Percentiles rank a stretch among this genome's conserved stretches.
Evolutionary conservation across 176 grass and related monocot species (phyloP).

Genomic region (Chloris gayana): DNA sequence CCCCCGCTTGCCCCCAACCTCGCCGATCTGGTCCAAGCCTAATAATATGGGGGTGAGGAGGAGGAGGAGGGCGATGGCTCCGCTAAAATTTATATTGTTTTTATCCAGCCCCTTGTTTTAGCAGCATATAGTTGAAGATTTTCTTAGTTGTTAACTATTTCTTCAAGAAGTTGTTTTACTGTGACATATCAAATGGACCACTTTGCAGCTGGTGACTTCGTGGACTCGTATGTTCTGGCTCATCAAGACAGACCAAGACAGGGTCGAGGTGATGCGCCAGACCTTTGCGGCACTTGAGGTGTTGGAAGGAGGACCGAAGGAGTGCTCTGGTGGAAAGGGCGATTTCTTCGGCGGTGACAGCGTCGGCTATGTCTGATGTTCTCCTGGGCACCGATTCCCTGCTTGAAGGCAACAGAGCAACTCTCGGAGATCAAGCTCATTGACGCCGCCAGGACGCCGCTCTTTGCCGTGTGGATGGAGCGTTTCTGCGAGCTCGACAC

Average conservation of each 20-base stretch:
- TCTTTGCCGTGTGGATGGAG: conserved; percentile 54
- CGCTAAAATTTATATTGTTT: too few relatives aligned
- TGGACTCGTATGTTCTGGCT: background rate
- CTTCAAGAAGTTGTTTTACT: too few relatives aligned
- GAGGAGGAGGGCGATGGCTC: too few relatives aligned
- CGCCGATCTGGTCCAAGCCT: too few relatives aligned
- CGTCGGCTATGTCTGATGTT: conserved; percentile 60
- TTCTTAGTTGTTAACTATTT: too few relatives aligned
- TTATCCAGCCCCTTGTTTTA: too few relatives aligned
- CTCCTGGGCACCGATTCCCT: conserved; percentile 49
- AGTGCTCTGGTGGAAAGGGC: conserved; percentile 6
- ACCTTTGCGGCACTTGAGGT: conserved; percentile 29
- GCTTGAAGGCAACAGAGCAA: background rate
- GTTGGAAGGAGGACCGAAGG: conserved; percentile 46
- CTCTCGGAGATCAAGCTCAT: conserved; percentile 34
- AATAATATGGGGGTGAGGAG: too few relatives aligned
- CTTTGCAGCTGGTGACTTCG: conserved; percentile 11
- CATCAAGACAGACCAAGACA: conserved; percentile 42
- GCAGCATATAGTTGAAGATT: too few relatives aligned
- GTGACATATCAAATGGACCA: background rate
- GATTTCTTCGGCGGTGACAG: conserved; percentile 64
- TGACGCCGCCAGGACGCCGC: conserved; percentile 45
- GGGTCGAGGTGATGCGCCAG: conserved; percentile 25
- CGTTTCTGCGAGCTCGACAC: conserved; percentile 41
- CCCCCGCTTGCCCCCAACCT: too few relatives aligned